Conservation (phyloP, 352 stramenopile genomes). For the Plasmopara halstedii region DNA sequence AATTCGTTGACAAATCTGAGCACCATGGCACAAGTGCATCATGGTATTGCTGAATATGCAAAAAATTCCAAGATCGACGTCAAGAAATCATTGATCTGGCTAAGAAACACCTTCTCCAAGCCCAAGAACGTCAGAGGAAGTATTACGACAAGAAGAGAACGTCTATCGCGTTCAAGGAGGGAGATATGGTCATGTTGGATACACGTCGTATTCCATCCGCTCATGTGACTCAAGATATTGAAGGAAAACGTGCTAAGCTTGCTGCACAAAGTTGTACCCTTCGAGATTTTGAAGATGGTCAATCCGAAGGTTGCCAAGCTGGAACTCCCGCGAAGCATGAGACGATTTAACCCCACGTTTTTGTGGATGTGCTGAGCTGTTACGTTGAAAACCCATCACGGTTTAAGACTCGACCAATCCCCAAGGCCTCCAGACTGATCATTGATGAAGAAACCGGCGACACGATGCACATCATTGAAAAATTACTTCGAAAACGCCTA, state of each 20-base stretch:
- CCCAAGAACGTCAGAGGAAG: conserved; percentile 8
- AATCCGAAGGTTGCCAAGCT: background rate
- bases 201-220: conserved; percentile 2
- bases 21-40: conserved; percentile 2
- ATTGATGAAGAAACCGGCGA: background rate
- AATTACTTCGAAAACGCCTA: background rate
- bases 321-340: background rate
- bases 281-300: conserved; percentile 1
- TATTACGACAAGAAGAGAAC: conserved; percentile 4
- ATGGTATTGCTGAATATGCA: conserved; percentile 8
- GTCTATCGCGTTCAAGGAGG: background rate
- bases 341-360: background rate
- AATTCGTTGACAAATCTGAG: background rate
- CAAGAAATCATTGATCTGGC: conserved; percentile 6
- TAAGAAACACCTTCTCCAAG: background rate
- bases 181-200: conserved; percentile 2
- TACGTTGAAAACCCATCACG: background rate
- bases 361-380: background rate
- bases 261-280: conserved; percentile 6
- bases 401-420: background rate
- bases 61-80: background rate
- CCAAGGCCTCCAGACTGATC: background rate
- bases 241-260: conserved; percentile 5
- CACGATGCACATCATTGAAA: background rate
- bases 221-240: conserved; percentile 2